Conservation (phyloP, 2,329 filamentous ascomycete genomes). For the Neonectria punicea region DNA sequence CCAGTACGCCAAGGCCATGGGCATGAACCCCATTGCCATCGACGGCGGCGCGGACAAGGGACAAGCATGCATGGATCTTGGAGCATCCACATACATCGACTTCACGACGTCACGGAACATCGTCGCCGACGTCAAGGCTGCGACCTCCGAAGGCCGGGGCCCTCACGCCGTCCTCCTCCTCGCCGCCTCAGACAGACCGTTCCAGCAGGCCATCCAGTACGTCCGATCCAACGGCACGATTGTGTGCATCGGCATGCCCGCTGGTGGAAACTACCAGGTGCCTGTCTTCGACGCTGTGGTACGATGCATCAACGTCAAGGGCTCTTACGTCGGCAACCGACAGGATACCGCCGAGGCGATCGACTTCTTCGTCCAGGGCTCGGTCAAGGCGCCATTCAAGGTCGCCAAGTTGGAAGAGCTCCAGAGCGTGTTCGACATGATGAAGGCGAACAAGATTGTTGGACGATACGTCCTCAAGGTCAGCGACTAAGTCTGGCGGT, state of each 20-base stretch:
- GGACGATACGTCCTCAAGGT: constrained; percentile 23
- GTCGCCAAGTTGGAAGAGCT: constrained; percentile 14
- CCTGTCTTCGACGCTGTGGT: constrained; percentile 22
- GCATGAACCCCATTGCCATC: constrained; percentile 15
- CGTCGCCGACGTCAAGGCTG: constrained; percentile 16
- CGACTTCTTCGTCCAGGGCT: constrained; percentile 16
- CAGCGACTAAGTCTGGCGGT: background rate
- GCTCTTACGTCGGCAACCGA: constrained; percentile 20
- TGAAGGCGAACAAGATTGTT: constrained; percentile 18
- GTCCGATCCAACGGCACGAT: constrained; percentile 17
- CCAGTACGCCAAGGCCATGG: constrained; percentile 26
- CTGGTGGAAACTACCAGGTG: constrained; percentile 18
- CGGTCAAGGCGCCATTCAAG: constrained; percentile 20
- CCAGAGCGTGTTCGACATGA: constrained; percentile 15
- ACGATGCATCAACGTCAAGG: constrained; percentile 21
- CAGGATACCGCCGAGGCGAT: constrained; percentile 18
- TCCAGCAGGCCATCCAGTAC: constrained; percentile 23
- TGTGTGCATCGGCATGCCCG: constrained; percentile 22
- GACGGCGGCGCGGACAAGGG: constrained; percentile 19
- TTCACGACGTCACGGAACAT: constrained; percentile 14
- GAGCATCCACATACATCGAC: constrained; percentile 14
- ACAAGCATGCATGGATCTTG: constrained; percentile 10
- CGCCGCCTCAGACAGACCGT: constrained; percentile 13
- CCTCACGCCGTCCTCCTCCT: constrained; percentile 22
- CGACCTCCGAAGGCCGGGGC: constrained; percentile 7